These are phyloP conservation scores for Candida pseudoglaebosa DNA, from an alignment of 805 yeast genomes.

Conservation along the genomic window DNA sequence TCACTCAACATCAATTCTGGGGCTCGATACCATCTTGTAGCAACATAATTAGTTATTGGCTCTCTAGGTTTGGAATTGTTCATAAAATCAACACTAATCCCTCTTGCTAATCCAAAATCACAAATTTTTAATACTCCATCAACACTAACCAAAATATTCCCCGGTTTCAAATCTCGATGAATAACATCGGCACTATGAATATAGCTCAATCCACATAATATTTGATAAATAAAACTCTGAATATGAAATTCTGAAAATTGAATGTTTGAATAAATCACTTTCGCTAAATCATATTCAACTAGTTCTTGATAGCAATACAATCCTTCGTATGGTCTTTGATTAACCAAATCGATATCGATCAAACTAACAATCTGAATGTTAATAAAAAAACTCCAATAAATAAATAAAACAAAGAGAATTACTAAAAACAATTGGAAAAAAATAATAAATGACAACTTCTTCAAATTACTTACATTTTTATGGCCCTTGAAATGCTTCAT, in stretches of 20 bases:
- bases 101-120: constrained; percentile 92
- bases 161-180: constrained; percentile 91
- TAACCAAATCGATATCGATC: constrained; percentile 69
- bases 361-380: constrained; percentile 56
- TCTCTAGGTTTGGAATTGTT: constrained; percentile 24
- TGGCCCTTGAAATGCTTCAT: constrained; percentile 86
- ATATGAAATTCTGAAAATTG: constrained; percentile 84
- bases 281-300: constrained; percentile 75
- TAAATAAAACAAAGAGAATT: neutral
- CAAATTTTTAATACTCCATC: constrained; percentile 81
- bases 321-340: constrained; percentile 71
- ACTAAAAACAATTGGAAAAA: neutral
- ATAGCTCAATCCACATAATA: constrained; percentile 80
- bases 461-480: constrained; percentile 47
- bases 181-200: constrained; percentile 90
- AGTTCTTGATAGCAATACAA: constrained; percentile 85
- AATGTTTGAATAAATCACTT: constrained; percentile 72
- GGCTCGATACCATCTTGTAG: constrained; percentile 94
- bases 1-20: constrained; percentile 78
- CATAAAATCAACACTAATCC: constrained; percentile 40
- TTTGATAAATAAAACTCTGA: constrained; percentile 71
- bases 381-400: constrained; percentile 10
- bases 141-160: constrained; percentile 72
- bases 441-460: neutral
- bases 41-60: constrained; percentile 79